These are phyloP conservation scores for Cydonia oblonga DNA, from an alignment of 331 rosid genomes.

Conservation along the genomic window DNA sequence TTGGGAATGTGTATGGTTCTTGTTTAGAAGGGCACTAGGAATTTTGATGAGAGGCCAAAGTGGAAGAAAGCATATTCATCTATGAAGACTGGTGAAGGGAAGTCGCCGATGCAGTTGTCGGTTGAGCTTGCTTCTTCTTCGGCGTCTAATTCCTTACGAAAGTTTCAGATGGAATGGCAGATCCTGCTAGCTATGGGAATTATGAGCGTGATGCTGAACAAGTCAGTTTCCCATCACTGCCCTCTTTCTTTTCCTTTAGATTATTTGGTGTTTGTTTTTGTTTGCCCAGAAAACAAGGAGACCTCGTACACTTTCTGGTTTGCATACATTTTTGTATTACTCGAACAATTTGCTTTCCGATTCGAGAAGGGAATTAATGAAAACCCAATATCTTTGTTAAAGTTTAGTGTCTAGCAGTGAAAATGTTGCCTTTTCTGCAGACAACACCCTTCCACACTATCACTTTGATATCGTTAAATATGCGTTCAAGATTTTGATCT, in stretches of 20 bases:
- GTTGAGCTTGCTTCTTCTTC: constrained; percentile 42
- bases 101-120: constrained; percentile 37
- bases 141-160: constrained; percentile 29
- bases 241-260: background rate
- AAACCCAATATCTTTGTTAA: background rate
- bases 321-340: background rate
- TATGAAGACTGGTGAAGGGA: constrained; percentile 62
- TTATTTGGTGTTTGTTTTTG: background rate
- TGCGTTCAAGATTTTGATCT: background rate
- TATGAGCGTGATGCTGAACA: constrained; percentile 70
- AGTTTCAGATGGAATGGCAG: constrained; percentile 98
- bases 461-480: background rate
- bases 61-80: constrained; percentile 51
- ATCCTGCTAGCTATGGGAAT: constrained; percentile 54
- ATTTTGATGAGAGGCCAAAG: constrained; percentile 68
- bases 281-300: background rate
- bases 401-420: background rate
- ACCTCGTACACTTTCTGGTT: background rate
- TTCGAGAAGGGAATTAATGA: background rate
- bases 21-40: constrained; percentile 9
- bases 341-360: background rate
- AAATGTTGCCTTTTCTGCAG: background rate
- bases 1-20: background rate
- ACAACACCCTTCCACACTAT: background rate
- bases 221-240: constrained; percentile 31